These are phyloP conservation scores for Metschnikowia matae DNA, from an alignment of 805 yeast genomes.

Conservation along the genomic window DNA sequence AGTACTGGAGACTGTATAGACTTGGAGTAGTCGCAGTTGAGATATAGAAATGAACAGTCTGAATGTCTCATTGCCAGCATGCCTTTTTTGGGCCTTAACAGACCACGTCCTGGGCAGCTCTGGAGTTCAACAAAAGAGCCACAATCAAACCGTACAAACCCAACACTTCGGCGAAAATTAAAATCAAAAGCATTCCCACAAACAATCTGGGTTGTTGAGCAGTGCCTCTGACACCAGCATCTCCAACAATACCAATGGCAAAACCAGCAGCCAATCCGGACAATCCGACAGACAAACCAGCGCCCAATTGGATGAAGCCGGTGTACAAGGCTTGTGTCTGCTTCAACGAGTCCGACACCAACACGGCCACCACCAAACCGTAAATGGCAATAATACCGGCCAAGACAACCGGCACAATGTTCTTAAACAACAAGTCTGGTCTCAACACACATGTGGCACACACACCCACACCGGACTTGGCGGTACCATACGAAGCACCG, in stretches of 20 bases:
- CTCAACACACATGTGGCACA: slow-evolving; percentile 97
- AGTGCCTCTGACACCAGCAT: slow-evolving; percentile 98
- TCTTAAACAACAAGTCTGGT: slow-evolving; percentile 92
- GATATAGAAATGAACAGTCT: slow-evolving; percentile 3
- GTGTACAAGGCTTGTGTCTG: slow-evolving; percentile 89
- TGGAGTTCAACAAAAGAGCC: slow-evolving; percentile 94
- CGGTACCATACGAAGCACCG: slow-evolving; percentile 99
- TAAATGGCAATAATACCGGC: slow-evolving; percentile 99
- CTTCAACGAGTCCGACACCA: slow-evolving; percentile 83
- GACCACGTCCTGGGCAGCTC: slow-evolving; percentile 88
- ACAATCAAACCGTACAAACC: slow-evolving; percentile 98
- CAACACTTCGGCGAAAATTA: slow-evolving; percentile 97
- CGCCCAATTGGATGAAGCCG: slow-evolving; percentile 97
- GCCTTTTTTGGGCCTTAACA: slow-evolving; percentile 46
- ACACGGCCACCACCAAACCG: slow-evolving; percentile 93
- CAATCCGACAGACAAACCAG: slow-evolving; percentile 95
- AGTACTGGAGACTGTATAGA: no score
- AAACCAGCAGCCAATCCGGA: slow-evolving; percentile 98
- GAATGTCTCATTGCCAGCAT: background rate
- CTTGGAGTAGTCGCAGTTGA: no score
- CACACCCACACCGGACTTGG: slow-evolving; percentile 98
- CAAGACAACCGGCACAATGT: slow-evolving; percentile 96
- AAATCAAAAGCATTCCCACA: slow-evolving; percentile 97
- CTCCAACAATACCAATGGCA: slow-evolving; percentile 99
- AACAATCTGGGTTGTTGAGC: slow-evolving; percentile 98